Conservation (phyloP, 2,329 filamentous ascomycete species). For the Periconia macrospinosa region DNA sequence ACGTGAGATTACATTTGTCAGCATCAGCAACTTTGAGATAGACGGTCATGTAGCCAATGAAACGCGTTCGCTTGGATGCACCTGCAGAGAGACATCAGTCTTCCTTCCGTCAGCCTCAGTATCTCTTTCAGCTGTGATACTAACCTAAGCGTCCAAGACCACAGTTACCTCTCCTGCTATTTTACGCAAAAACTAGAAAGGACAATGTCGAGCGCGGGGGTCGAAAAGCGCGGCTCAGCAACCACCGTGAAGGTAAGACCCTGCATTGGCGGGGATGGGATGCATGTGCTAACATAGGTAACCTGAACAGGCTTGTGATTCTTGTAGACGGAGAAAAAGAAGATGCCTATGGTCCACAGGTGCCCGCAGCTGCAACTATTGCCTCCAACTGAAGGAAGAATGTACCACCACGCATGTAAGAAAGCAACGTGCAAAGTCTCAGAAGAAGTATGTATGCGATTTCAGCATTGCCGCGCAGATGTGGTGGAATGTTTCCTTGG, state of each 20-base stretch:
- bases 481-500: no score
- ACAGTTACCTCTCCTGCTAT: not conserved
- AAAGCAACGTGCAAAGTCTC: slow-evolving; percentile 24
- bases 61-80: not conserved
- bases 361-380: slow-evolving; percentile 20
- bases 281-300: not conserved
- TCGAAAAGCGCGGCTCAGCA: slow-evolving; percentile 27
- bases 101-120: not conserved
- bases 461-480: no score
- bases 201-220: slow-evolving; percentile 18
- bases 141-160: not conserved
- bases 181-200: no score
- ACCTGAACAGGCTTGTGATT: slow-evolving; percentile 25
- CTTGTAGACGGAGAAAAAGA: slow-evolving; percentile 28
- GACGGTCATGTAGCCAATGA: not conserved
- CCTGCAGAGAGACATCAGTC: not conserved
- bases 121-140: not conserved
- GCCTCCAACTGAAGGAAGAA: slow-evolving; percentile 23
- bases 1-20: not conserved
- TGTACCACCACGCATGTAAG: slow-evolving; percentile 27
- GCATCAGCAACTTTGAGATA: not conserved
- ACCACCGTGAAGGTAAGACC: slow-evolving; percentile 23
- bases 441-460: slow-evolving; percentile 23
- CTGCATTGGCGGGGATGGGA: not conserved
- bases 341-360: slow-evolving; percentile 25